Percentiles rank a stretch among this genome's conserved stretches.
phyloP scores from a whole-genome alignment of 768 basidiomycete genomes.

The Kwoniella botswanensis region DNA sequence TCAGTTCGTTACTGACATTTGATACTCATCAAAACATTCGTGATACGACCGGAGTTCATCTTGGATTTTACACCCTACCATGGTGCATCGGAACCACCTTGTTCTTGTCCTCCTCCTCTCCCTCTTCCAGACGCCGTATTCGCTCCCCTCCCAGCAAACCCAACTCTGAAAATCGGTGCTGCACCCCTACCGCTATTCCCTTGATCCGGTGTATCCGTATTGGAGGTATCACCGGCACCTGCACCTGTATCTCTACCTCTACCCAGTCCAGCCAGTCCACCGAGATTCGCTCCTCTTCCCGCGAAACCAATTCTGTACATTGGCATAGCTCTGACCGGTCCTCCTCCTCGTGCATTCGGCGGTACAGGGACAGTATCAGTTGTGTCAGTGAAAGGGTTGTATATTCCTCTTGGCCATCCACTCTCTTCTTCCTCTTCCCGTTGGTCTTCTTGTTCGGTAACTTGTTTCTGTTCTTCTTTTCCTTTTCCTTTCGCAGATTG shows the following conservation, averaged over 20 bases:
- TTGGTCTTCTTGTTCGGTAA: not conserved
- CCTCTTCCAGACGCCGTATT: constrained; percentile 18
- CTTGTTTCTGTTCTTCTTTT: not conserved
- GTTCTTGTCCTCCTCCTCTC: not conserved
- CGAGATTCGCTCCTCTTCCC: constrained; percentile 7
- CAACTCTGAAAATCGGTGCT: constrained; percentile 13
- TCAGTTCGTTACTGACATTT: no score
- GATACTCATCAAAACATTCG: no score
- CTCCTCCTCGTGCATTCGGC: not conserved
- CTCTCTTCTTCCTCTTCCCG: not conserved
- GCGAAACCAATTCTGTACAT: constrained; percentile 25
- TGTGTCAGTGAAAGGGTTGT: not conserved
- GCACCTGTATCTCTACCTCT: not conserved
- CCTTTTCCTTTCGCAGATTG: not conserved
- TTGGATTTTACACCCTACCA: no score
- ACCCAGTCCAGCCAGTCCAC: not conserved
- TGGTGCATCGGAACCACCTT: not conserved
- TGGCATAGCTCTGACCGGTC: constrained; percentile 18
- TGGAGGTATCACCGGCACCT: not conserved
- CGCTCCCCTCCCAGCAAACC: constrained; percentile 17
- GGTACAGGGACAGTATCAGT: not conserved
- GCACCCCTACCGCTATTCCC: constrained; percentile 2
- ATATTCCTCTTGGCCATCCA: constrained; percentile 6
- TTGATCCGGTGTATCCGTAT: not conserved
- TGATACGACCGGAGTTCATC: no score